A percentile compares a stretch with the other conserved stretches of the same genome.
Conservation (phyloP, 805 yeast species). For the Saccharomycopsis javanensis region DNA sequence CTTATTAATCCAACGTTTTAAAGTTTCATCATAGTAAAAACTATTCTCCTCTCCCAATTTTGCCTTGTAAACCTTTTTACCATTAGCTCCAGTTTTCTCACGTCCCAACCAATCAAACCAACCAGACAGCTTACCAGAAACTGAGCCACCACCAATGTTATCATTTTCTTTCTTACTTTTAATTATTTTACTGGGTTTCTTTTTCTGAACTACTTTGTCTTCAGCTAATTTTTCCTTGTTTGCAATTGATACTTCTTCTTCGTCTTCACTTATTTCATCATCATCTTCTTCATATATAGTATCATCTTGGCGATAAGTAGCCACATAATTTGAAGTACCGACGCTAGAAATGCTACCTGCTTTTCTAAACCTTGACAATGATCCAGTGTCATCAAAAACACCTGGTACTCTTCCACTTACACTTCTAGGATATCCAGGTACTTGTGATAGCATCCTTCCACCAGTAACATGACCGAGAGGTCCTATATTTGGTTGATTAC, state of each 20-base stretch:
- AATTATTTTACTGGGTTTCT: not conserved
- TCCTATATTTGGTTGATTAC: not conserved
- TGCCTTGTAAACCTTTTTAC: constrained; percentile 71
- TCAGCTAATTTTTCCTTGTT: not conserved
- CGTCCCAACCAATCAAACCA: constrained; percentile 57
- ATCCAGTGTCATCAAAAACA: constrained; percentile 6
- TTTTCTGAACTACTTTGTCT: not conserved
- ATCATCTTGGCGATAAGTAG: constrained; percentile 19
- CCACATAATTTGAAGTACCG: constrained; percentile 16
- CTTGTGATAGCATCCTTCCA: not conserved
- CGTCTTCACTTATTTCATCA: constrained; percentile 14
- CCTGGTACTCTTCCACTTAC: not conserved
- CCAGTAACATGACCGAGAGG: not conserved
- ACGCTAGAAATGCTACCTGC: constrained; percentile 16
- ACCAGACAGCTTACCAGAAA: constrained; percentile 20
- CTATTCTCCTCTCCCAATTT: constrained; percentile 72
- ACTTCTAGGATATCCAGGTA: not conserved
- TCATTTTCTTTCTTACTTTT: not conserved
- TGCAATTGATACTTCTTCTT: constrained; percentile 11
- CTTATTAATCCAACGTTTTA: constrained; percentile 79
- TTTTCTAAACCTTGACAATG: constrained; percentile 4
- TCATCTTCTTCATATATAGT: constrained; percentile 20
- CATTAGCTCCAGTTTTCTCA: constrained; percentile 39
- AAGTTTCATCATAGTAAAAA: constrained; percentile 72
- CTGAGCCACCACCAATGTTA: constrained; percentile 11